Evolutionary conservation across 2,329 filamentous ascomycete species (phyloP).

Genomic region (Passalora sequoiae): DNA sequence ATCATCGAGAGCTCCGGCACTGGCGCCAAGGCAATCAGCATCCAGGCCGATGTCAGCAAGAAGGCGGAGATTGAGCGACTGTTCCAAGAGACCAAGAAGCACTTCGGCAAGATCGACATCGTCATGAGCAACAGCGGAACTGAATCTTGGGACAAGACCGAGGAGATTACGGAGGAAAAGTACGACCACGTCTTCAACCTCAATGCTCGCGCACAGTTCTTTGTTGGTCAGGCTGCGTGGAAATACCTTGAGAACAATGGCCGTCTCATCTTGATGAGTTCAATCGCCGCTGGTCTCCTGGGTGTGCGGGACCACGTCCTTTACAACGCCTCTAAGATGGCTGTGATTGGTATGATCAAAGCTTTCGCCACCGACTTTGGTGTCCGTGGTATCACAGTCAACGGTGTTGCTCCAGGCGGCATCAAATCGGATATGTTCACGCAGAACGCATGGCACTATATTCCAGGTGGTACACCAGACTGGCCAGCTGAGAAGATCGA

Average conservation of each 20-base stretch:
- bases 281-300: slow-evolving; percentile 62
- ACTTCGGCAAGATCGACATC: slow-evolving; percentile 43
- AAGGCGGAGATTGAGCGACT: slow-evolving; percentile 55
- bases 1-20: slow-evolving; percentile 44
- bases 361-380: slow-evolving; percentile 68
- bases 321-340: slow-evolving; percentile 68
- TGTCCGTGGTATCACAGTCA: slow-evolving; percentile 62
- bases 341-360: slow-evolving; percentile 67
- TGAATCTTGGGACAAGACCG: slow-evolving; percentile 62
- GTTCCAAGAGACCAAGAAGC: slow-evolving; percentile 41
- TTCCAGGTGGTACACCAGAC: slow-evolving; percentile 46
- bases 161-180: slow-evolving; percentile 64
- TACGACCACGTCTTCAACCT: slow-evolving; percentile 66
- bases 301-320: slow-evolving; percentile 67
- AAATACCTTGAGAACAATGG: slow-evolving; percentile 65
- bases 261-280: slow-evolving; percentile 68
- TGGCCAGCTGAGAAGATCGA: slow-evolving; percentile 49
- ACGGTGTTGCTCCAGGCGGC: slow-evolving; percentile 66
- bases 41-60: slow-evolving; percentile 56
- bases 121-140: slow-evolving; percentile 55
- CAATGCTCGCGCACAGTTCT: slow-evolving; percentile 68
- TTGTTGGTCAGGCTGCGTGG: slow-evolving; percentile 70
- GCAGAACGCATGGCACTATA: slow-evolving; percentile 34
- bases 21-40: slow-evolving; percentile 50
- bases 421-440: slow-evolving; percentile 76